Percentiles rank a stretch among this genome's conserved stretches.
phyloP scores from a whole-genome alignment of 2,329 filamentous ascomycete genomes.

The Tolypocladium paradoxum region DNA sequence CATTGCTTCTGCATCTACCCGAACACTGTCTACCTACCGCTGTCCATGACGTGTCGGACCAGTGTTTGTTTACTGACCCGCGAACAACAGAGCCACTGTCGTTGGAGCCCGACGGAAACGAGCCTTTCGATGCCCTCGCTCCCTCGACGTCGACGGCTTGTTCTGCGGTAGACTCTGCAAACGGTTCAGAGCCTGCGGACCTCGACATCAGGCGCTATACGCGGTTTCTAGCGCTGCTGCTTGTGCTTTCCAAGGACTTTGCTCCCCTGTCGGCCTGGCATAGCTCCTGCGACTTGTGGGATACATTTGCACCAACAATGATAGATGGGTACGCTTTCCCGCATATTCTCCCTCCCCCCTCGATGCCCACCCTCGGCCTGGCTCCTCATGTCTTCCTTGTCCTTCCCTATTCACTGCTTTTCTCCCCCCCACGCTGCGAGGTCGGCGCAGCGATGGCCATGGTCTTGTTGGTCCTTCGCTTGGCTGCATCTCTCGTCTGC shows the following conservation, averaged over 20 bases:
- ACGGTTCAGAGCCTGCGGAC: not conserved
- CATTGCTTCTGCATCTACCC: not conserved
- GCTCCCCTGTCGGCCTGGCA: slow-evolving; percentile 2
- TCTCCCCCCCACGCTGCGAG: not conserved
- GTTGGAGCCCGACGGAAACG: slow-evolving; percentile 16
- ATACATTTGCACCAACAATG: slow-evolving; percentile 17
- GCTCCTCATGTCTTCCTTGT: not conserved
- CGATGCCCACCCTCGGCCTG: slow-evolving; percentile 13
- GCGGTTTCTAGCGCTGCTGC: not conserved
- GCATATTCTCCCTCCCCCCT: slow-evolving; percentile 11
- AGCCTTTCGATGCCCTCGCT: slow-evolving; percentile 5
- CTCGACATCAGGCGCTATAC: not conserved
- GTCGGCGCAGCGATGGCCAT: not conserved
- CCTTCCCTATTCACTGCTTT: slow-evolving; percentile 4
- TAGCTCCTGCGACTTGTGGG: slow-evolving; percentile 11
- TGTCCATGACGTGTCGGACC: not conserved
- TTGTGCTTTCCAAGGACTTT: not conserved
- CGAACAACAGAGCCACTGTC: not conserved
- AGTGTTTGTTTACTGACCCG: not conserved
- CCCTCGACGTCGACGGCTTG: slow-evolving; percentile 2
- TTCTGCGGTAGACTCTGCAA: not conserved
- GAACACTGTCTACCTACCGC: not conserved
- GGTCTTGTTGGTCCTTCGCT: slow-evolving; percentile 1
- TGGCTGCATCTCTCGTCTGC: not conserved
- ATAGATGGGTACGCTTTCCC: slow-evolving; percentile 31